These are phyloP conservation scores for Biscogniauxia sp. DNA, from an alignment of 2,329 filamentous ascomycete genomes.

Conservation along the genomic window DNA sequence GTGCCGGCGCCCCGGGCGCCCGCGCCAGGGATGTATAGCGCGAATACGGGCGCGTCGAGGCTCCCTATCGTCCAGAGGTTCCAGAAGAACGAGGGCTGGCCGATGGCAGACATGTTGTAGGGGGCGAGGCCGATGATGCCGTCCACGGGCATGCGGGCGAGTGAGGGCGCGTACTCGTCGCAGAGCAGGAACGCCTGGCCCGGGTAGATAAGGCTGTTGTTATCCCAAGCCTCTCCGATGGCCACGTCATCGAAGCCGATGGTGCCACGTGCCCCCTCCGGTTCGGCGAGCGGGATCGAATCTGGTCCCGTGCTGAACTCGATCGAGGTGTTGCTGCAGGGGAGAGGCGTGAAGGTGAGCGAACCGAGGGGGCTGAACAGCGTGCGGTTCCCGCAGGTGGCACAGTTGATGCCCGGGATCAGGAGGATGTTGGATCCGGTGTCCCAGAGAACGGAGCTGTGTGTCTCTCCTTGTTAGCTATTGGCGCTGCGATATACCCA, in stretches of 20 bases:
- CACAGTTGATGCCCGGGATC: conserved; percentile 30
- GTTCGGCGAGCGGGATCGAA: conserved; percentile 24
- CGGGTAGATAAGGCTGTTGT: conserved; percentile 27
- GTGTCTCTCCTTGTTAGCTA: no score
- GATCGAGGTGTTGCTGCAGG: conserved; percentile 14
- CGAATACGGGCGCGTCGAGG: conserved; percentile 28
- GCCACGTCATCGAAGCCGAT: conserved; percentile 24
- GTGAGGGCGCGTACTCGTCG: conserved; percentile 27
- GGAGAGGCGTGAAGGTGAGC: conserved; percentile 26
- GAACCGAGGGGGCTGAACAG: conserved; percentile 31
- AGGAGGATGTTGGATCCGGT: conserved; percentile 31
- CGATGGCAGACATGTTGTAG: conserved; percentile 7
- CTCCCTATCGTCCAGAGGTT: conserved; percentile 26
- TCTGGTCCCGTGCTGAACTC: conserved; percentile 30
- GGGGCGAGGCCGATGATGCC: conserved; percentile 34
- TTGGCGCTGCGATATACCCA: no score
- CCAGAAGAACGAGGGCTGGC: conserved; percentile 27
- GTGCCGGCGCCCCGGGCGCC: conserved; percentile 14
- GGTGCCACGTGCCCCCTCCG: conserved; percentile 25
- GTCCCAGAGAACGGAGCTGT: conserved; percentile 33
- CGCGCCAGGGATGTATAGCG: conserved; percentile 25
- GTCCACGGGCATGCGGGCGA: conserved; percentile 30
- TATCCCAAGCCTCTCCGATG: no score
- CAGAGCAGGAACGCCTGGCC: conserved; percentile 33
- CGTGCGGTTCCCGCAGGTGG: conserved; percentile 22